Evolutionary conservation across 805 yeast species (phyloP), one percentile per base, ranked within the genome.

Genomic region (Cyberlindnera lachancei): DNA sequence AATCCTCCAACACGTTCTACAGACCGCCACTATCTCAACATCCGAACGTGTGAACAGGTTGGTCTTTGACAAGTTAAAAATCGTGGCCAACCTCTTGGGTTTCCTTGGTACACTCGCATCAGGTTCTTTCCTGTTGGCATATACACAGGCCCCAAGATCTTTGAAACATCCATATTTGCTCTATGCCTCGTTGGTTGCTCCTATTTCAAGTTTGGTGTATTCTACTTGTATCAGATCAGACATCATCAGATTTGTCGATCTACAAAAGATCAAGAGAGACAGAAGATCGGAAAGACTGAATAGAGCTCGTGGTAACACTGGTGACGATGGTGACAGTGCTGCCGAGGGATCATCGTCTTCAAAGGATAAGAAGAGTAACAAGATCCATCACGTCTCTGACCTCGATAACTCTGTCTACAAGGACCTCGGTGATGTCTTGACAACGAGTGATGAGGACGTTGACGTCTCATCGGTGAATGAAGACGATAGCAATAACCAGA

Each of bases 161-260:
- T 75, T 68, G 35, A 72, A 72, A 53, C 94, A 82, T 55, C 92
- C 92, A 15, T 82, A 81, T 52, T 65, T 82, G 48, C 48, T 82
- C 11, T 82, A 82, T 27, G 41, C 55, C 5, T 42, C 52, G 4
- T 37, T 50, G 29, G 48, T 50, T 6, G 45, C 45, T 36, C 55
- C 55, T 16, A 13, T 50, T 5, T 33, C 44, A 10, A 14, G 40
- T 12, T 18, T 38, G 3, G 33, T 47, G 15, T 46, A 22, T 11
- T 15, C 12, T 4, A 20, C 12, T 9, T 13, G 21, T 7, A n/a
- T 13, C 13, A 22, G 15, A n/a, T 15, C 13, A 3, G 15, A 22
- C 15, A n/a, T 37, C 15, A 5, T 22, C 11, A 35, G 34, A 4
- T 31, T 30, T 28, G 30, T 37, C 18, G 13, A 27, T 14, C 24